phyloP scores from a whole-genome alignment of 2,329 filamentous ascomycete species.

The Penicillium olsonii region DNA sequence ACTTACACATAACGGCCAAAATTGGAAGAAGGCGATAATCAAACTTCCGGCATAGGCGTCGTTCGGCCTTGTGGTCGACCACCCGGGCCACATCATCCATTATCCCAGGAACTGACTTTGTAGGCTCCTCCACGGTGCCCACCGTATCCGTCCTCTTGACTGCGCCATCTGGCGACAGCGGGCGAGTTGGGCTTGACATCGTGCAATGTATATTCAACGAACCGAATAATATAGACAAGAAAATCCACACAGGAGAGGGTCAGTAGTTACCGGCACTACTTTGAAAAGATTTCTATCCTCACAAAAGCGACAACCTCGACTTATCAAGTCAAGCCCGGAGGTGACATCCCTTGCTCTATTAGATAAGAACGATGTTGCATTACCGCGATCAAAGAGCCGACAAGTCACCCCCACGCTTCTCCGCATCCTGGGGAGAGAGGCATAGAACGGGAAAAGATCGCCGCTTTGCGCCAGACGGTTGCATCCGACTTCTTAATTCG shows the following conservation, averaged over 20 bases:
- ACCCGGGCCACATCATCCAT: constrained; percentile 34
- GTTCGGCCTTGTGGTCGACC: constrained; percentile 50
- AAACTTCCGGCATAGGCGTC: constrained; percentile 57
- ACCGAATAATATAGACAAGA: background rate
- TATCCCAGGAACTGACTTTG: constrained; percentile 21
- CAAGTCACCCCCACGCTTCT: constrained; percentile 25
- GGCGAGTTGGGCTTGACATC: constrained; percentile 5
- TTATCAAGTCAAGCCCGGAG: constrained; percentile 12
- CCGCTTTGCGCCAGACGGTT: constrained; percentile 10
- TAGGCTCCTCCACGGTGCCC: constrained; percentile 18
- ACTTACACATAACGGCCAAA: constrained; percentile 58
- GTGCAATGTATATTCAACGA: background rate
- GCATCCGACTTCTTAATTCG: constrained; percentile 9
- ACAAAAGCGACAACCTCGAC: background rate
- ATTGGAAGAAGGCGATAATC: constrained; percentile 55
- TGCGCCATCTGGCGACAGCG: constrained; percentile 16
- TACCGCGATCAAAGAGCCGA: background rate
- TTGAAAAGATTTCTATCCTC: background rate
- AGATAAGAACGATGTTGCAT: constrained; percentile 26
- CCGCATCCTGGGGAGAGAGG: constrained; percentile 15
- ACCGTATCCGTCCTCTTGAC: constrained; percentile 15
- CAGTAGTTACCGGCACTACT: background rate
- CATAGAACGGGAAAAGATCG: constrained; percentile 15
- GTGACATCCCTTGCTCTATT: constrained; percentile 18
- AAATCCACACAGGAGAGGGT: background rate